Conservation (phyloP, 768 basidiomycete species). For the Hortiboletus flavorubellus region DNA sequence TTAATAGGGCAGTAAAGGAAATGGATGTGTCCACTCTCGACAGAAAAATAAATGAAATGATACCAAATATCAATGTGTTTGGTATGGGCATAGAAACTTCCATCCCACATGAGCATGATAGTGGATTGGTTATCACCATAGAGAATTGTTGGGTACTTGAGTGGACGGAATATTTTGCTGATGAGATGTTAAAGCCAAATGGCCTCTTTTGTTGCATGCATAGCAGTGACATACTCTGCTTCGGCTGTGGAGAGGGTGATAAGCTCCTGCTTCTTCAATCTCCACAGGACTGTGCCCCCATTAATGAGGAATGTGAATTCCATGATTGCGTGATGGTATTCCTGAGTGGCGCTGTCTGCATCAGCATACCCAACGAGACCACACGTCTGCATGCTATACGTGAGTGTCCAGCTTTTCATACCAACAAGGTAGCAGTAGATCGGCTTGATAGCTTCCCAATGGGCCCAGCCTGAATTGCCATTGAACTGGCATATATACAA, state of each 20-base stretch:
- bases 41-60: background rate
- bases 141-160: background rate
- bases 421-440: slow-evolving; percentile 15
- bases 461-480: background rate
- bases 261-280: slow-evolving; percentile 3
- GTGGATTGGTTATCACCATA: background rate
- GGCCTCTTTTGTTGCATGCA: background rate
- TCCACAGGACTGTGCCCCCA: background rate
- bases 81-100: background rate
- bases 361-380: no score
- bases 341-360: background rate
- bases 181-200: slow-evolving; percentile 3
- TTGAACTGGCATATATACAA: background rate
- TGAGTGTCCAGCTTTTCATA: background rate
- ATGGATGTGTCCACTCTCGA: background rate
- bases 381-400: background rate
- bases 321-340: background rate
- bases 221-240: background rate
- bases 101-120: background rate
- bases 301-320: slow-evolving; percentile 2
- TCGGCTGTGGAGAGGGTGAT: background rate
- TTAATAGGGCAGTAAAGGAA: background rate
- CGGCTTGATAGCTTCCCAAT: no score
- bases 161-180: background rate
- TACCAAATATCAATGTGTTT: background rate